phyloP scores from a whole-genome alignment of 768 basidiomycete genomes.

The Termitomyces sp. region DNA sequence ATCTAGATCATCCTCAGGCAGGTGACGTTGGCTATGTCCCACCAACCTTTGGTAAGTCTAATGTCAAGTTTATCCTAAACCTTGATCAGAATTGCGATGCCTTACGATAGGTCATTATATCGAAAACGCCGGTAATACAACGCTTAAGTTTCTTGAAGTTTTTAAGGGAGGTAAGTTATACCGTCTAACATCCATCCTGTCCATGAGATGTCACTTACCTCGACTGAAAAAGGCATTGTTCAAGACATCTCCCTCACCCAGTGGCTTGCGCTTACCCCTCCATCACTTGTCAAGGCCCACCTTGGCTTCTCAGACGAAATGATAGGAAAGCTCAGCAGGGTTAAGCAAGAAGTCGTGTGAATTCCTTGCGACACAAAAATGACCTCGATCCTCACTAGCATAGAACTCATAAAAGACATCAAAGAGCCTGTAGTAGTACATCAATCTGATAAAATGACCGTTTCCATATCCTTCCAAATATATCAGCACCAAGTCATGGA shows the following conservation, averaged over 20 bases:
- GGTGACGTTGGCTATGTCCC: slow-evolving; percentile 37
- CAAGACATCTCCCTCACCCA: slow-evolving; percentile 55
- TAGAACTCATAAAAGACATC: not conserved
- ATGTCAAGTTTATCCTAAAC: not conserved
- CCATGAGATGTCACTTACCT: not conserved
- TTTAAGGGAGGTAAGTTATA: slow-evolving; percentile 46
- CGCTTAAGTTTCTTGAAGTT: slow-evolving; percentile 57
- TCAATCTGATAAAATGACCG: not conserved
- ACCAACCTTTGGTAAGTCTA: slow-evolving; percentile 25
- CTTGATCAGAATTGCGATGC: not conserved
- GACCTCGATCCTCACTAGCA: not conserved
- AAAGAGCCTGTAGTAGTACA: not conserved
- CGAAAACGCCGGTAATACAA: slow-evolving; percentile 59
- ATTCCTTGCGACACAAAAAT: not conserved
- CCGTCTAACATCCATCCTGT: not conserved
- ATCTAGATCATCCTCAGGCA: slow-evolving; percentile 16
- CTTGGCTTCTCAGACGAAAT: slow-evolving; percentile 48
- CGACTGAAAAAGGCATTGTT: slow-evolving; percentile 21
- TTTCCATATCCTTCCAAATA: too few relatives aligned
- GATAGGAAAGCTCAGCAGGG: slow-evolving; percentile 42
- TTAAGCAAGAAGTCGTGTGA: slow-evolving; percentile 43
- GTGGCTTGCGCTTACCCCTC: slow-evolving; percentile 60
- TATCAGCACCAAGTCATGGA: slow-evolving; percentile 16
- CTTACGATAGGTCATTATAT: slow-evolving; percentile 51
- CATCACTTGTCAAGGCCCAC: slow-evolving; percentile 54